Conservation (phyloP, 768 basidiomycete species). For the Asterophora lycoperdoides region DNA sequence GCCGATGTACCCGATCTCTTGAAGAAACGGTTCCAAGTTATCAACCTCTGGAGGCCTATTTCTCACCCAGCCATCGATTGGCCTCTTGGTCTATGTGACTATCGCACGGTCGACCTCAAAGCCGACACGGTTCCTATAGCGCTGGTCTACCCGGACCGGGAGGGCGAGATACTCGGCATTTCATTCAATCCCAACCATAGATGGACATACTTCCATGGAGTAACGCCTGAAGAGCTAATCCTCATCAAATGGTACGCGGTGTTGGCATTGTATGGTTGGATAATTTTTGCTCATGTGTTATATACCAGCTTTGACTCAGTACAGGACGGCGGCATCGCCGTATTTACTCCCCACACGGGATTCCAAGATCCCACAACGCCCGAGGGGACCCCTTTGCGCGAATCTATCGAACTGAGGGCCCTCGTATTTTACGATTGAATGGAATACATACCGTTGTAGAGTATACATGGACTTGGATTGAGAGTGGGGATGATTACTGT, state of each 20-base stretch:
- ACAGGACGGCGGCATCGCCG: conserved; percentile 44
- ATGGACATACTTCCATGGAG: conserved; percentile 47
- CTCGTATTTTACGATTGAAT: conserved; percentile 59
- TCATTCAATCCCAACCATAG: conserved; percentile 40
- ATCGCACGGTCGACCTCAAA: conserved; percentile 29
- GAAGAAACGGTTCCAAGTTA: conserved; percentile 39
- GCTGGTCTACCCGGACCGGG: conserved; percentile 42
- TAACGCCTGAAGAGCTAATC: conserved; percentile 45
- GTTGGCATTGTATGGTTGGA: neutral
- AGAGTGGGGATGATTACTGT: neutral
- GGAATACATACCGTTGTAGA: too few relatives aligned
- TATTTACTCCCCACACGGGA: conserved; percentile 60
- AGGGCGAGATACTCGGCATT: conserved; percentile 49
- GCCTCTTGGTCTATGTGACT: conserved; percentile 46
- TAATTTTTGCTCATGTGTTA: neutral
- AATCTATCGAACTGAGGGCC: conserved; percentile 60
- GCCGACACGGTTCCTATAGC: conserved; percentile 41
- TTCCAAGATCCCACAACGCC: conserved; percentile 55
- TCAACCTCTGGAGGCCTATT: conserved; percentile 60
- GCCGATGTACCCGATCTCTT: conserved; percentile 31
- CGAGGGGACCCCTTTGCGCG: conserved; percentile 40
- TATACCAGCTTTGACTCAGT: conserved; percentile 22
- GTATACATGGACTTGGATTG: too few relatives aligned
- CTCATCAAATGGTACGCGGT: conserved; percentile 46
- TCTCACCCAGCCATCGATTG: conserved; percentile 41